Percentiles rank a stretch among this genome's conserved stretches.
Conservation (phyloP, 305 asterid species). For the Fraxinus latifolia region DNA sequence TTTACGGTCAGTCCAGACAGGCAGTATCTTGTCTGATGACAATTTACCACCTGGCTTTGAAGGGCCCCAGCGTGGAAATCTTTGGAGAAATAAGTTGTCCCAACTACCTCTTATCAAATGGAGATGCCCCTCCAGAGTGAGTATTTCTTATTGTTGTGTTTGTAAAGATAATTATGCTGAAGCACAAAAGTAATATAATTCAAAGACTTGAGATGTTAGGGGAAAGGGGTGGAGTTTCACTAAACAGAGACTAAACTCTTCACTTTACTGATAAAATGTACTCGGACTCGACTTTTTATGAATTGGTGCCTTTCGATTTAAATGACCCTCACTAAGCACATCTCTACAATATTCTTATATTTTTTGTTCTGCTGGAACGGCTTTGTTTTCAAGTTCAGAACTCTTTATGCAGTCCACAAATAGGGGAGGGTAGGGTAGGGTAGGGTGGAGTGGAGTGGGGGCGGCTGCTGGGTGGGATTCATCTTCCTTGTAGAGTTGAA, state of each 20-base stretch:
- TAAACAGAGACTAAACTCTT: background rate
- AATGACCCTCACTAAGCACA: background rate
- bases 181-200: background rate
- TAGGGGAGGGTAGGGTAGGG: background rate
- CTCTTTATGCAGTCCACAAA: background rate
- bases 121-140: slow-evolving; percentile 53
- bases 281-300: background rate
- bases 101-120: slow-evolving; percentile 51
- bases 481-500: background rate
- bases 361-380: background rate
- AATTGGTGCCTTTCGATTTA: background rate
- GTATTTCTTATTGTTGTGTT: slow-evolving; percentile 11
- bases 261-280: background rate
- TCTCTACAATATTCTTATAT: background rate
- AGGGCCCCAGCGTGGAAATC: slow-evolving; percentile 40
- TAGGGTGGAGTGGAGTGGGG: too few species aligned
- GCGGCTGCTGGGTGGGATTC: background rate
- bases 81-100: slow-evolving; percentile 32
- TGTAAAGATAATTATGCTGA: background rate
- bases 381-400: background rate
- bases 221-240: background rate
- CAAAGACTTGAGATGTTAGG: background rate
- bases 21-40: slow-evolving; percentile 33
- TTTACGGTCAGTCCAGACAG: slow-evolving; percentile 29
- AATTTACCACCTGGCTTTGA: slow-evolving; percentile 68